These are phyloP conservation scores for Kodamaea alishanica DNA, from an alignment of 1,139 yeast genomes.

Conservation along the genomic window DNA sequence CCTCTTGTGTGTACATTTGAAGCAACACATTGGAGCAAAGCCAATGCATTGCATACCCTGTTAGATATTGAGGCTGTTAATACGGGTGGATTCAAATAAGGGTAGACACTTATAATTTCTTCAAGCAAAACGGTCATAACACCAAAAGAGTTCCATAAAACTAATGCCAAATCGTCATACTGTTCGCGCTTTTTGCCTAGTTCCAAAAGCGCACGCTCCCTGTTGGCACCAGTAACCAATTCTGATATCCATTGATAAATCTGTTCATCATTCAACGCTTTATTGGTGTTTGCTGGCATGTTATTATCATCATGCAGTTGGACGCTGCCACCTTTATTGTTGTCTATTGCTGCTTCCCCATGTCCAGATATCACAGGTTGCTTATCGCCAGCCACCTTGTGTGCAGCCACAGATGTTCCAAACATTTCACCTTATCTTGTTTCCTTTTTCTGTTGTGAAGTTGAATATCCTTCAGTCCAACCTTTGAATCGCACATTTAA, in stretches of 20 bases:
- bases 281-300: conserved; percentile 17
- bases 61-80: conserved; percentile 85
- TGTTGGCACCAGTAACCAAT: conserved; percentile 80
- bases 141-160: conserved; percentile 94
- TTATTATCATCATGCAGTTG: too few relatives aligned
- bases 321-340: too few relatives aligned
- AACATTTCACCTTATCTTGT: too few relatives aligned
- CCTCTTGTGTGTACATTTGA: conserved; percentile 89
- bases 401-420: too few relatives aligned
- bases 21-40: conserved; percentile 93
- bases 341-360: too few relatives aligned
- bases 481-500: too few relatives aligned
- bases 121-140: conserved; percentile 90
- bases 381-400: too few relatives aligned
- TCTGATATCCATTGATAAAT: conserved; percentile 90
- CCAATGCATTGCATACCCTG: conserved; percentile 93
- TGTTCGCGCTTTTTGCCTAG: conserved; percentile 92
- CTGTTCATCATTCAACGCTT: conserved; percentile 78
- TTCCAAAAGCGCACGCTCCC: conserved; percentile 89
- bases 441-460: too few relatives aligned
- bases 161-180: conserved; percentile 88
- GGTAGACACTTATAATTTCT: conserved; percentile 88
- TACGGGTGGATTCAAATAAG: conserved; percentile 81
- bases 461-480: too few relatives aligned
- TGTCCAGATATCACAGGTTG: too few relatives aligned